Percentiles rank a stretch among this genome's conserved stretches.
phyloP scores from a whole-genome alignment of 2,329 filamentous ascomycete species.

The Furcasterigmium furcatum region DNA sequence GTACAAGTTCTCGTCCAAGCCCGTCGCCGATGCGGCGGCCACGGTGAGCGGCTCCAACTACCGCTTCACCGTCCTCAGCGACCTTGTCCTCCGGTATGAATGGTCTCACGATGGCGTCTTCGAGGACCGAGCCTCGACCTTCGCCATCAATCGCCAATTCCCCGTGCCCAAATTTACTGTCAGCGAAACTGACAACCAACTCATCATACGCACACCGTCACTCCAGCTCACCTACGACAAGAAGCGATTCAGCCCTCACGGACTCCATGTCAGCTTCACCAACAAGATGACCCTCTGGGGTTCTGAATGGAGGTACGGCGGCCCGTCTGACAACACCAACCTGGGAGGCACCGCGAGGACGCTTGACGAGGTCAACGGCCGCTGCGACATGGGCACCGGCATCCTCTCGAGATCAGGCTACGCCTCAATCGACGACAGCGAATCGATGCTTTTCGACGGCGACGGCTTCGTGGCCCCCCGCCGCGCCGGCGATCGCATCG shows the following conservation, averaged over 20 bases:
- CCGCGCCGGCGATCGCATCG: conserved; percentile 41
- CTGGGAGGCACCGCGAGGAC: conserved; percentile 50
- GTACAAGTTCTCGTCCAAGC: conserved; percentile 38
- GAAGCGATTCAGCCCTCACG: conserved; percentile 46
- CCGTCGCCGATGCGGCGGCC: conserved; percentile 38
- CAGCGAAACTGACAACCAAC: conserved; percentile 36
- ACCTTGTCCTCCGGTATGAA: conserved; percentile 57
- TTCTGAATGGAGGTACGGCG: conserved; percentile 49
- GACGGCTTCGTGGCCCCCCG: conserved; percentile 49
- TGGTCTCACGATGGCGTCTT: conserved; percentile 58
- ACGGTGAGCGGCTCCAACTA: conserved; percentile 42
- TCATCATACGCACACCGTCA: conserved; percentile 53
- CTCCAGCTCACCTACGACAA: conserved; percentile 59
- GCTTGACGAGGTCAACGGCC: conserved; percentile 49
- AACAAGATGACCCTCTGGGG: conserved; percentile 35
- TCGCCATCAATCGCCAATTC: conserved; percentile 53
- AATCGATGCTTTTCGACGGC: conserved; percentile 53
- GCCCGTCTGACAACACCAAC: conserved; percentile 28
- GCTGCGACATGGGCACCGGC: conserved; percentile 44
- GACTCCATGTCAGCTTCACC: conserved; percentile 42
- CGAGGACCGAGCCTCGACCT: conserved; percentile 59
- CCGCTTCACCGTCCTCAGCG: conserved; percentile 57
- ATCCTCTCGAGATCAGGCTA: conserved; percentile 48
- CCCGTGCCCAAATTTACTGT: conserved; percentile 41
- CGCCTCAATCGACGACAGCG: conserved; percentile 49